These are phyloP conservation scores for Solanum dulcamara DNA, from an alignment of 257 asterid species.

Conservation along the genomic window DNA sequence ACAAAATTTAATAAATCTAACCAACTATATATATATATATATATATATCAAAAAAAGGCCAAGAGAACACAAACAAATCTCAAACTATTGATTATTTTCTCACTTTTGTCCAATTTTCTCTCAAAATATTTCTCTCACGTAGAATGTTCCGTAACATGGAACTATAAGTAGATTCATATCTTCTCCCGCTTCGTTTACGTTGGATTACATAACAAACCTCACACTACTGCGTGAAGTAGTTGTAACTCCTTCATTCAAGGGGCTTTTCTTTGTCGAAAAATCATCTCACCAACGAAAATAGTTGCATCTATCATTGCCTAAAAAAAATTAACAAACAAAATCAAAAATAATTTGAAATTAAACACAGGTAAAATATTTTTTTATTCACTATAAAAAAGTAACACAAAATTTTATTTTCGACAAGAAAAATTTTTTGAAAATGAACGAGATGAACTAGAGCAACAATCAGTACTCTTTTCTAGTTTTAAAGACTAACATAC, in stretches of 20 bases:
- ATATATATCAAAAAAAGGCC: no score
- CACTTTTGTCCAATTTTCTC: not conserved
- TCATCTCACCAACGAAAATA: not conserved
- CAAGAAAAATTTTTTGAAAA: no score
- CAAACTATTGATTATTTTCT: not conserved
- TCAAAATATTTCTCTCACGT: not conserved
- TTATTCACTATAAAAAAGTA: not conserved
- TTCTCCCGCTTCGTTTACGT: not conserved
- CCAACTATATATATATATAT: no score
- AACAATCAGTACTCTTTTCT: no score
- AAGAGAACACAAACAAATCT: not conserved
- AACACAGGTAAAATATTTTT: no score
- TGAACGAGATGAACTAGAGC: not conserved
- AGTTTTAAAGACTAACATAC: not conserved
- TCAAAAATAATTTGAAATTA: not conserved
- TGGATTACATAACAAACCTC: not conserved
- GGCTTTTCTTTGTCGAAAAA: not conserved
- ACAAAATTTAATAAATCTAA: not conserved
- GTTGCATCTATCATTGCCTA: not conserved
- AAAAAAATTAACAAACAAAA: no score
- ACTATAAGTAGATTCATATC: not conserved
- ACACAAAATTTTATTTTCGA: no score
- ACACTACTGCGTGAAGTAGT: not conserved
- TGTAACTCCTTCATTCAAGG: not conserved
- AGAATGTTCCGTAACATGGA: not conserved